These are phyloP conservation scores for Fomitopsis palustris DNA, from an alignment of 1,284 basidiomycete species.

Conservation along the genomic window DNA sequence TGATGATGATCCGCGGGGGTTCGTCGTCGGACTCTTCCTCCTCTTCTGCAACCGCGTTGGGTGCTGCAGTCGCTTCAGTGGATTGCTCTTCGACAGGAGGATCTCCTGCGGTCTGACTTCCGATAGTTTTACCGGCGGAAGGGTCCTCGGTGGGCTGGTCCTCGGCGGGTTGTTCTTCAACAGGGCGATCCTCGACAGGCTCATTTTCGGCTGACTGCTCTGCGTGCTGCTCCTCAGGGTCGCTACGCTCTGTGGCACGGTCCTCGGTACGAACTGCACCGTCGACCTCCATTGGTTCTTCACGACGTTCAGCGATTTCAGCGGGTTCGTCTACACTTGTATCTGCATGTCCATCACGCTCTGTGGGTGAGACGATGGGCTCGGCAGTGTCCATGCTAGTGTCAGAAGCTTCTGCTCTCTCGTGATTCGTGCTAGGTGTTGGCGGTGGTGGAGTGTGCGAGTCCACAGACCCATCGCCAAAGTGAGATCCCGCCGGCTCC, in stretches of 20 bases:
- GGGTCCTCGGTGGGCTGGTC: background rate
- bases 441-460: too few species aligned
- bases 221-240: too few species aligned
- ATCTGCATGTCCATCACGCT: background rate
- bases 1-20: constrained; percentile 36
- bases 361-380: background rate
- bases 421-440: too few species aligned
- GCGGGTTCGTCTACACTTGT: background rate
- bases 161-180: too few species aligned
- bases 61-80: background rate
- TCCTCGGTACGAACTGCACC: background rate
- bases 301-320: background rate
- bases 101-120: too few species aligned
- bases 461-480: background rate
- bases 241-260: too few species aligned
- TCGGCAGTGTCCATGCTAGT: background rate
- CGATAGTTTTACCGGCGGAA: too few species aligned
- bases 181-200: too few species aligned
- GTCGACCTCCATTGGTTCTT: constrained; percentile 3
- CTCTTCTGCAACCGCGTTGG: background rate
- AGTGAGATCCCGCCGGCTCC: background rate
- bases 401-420: background rate
- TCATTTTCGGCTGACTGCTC: too few species aligned
- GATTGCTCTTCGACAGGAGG: background rate
- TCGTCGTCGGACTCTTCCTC: constrained; percentile 8